phyloP scores from a whole-genome alignment of 495 filamentous ascomycete species.

The Neurospora discreta region DNA sequence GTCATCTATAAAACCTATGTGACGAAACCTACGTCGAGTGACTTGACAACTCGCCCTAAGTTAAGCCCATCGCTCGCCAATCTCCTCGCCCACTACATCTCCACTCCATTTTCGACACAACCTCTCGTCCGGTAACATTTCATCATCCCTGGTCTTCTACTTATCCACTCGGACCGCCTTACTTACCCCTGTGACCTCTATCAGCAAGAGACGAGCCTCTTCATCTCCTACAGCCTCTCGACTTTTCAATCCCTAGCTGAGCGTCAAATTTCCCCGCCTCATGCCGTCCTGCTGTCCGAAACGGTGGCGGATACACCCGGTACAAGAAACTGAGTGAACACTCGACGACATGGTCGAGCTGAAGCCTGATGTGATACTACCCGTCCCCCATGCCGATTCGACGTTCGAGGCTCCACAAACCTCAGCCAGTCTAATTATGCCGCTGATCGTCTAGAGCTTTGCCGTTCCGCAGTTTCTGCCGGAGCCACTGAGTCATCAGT shows the following conservation, averaged over 20 bases:
- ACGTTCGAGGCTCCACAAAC: not conserved
- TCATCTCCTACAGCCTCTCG: not conserved
- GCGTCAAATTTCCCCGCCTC: not conserved
- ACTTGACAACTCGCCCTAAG: no score
- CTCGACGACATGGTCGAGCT: not conserved
- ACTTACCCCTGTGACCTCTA: not conserved
- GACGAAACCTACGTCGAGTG: no score
- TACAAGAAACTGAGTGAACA: not conserved
- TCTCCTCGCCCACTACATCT: no score
- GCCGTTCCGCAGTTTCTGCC: not conserved
- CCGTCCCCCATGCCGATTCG: not conserved
- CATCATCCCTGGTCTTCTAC: no score
- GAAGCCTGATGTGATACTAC: not conserved
- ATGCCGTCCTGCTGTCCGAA: not conserved
- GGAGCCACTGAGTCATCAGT: not conserved
- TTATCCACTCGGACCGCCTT: not conserved
- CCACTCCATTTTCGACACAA: no score
- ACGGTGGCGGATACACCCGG: not conserved
- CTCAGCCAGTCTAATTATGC: not conserved
- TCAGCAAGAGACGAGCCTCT: not conserved
- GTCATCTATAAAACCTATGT: no score
- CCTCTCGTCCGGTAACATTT: no score
- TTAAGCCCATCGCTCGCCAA: no score
- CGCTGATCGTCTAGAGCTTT: not conserved
- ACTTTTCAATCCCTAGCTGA: not conserved